Conservation (phyloP, 2,329 filamentous ascomycete species). For the Incumbomyces delicatus region DNA sequence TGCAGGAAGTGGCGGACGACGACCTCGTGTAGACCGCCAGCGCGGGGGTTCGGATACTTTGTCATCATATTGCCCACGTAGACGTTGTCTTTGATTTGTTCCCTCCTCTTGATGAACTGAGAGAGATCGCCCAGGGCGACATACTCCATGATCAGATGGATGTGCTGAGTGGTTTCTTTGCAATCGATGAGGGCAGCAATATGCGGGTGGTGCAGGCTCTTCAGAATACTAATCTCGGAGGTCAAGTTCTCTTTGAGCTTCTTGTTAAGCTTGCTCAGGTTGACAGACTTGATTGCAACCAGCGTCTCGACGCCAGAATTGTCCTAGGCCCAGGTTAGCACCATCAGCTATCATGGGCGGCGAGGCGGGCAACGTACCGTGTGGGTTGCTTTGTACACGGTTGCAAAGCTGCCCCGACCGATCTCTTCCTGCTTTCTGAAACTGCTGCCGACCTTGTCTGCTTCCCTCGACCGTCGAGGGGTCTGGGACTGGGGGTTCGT, state of each 20-base stretch:
- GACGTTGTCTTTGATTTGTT: constrained; percentile 67
- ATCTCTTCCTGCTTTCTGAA: constrained; percentile 83
- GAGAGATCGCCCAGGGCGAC: constrained; percentile 92
- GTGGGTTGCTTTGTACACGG: constrained; percentile 80
- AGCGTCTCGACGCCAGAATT: constrained; percentile 41
- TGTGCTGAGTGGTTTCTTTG: constrained; percentile 74
- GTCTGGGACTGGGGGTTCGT: constrained; percentile 32
- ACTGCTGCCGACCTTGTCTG: constrained; percentile 39
- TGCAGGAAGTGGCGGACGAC: constrained; percentile 92
- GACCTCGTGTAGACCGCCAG: constrained; percentile 91
- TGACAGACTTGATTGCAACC: constrained; percentile 95
- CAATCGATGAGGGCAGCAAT: constrained; percentile 95
- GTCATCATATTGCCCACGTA: constrained; percentile 81
- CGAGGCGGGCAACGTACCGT: constrained; percentile 49
- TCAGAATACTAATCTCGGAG: constrained; percentile 90
- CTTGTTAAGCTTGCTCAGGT: constrained; percentile 79
- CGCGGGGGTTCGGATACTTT: constrained; percentile 77
- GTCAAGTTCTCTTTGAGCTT: constrained; percentile 96
- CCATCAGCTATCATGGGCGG: not conserved
- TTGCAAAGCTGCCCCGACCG: constrained; percentile 94
- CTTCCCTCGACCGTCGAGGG: constrained; percentile 29
- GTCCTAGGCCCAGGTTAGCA: constrained; percentile 16
- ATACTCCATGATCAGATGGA: constrained; percentile 98
- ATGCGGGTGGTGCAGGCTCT: constrained; percentile 86
- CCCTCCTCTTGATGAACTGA: constrained; percentile 89